Conservation (phyloP, 2,329 filamentous ascomycete genomes). For the Colletotrichum theobromicola region DNA sequence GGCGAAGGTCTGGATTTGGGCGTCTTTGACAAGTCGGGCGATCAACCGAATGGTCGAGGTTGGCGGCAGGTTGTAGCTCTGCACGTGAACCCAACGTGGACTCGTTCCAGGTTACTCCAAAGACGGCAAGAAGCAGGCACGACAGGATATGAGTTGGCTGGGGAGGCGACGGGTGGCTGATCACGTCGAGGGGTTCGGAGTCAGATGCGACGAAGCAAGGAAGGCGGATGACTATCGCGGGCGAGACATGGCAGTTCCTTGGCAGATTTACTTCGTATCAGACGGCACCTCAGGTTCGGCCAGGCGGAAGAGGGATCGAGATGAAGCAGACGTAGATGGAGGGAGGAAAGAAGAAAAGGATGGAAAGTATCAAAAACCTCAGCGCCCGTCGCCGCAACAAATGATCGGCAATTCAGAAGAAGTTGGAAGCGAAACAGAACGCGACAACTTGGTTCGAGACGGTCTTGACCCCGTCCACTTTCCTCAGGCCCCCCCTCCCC, state of each 20-base stretch:
- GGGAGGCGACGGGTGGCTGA: neutral
- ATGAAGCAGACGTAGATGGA: neutral
- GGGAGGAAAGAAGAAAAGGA: neutral
- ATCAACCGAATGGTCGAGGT: neutral
- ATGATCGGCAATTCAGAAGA: neutral
- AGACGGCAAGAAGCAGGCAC: neutral
- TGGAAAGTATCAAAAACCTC: neutral
- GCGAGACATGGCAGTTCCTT: constrained; percentile 16
- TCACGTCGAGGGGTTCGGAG: constrained; percentile 3
- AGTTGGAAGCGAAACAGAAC: neutral
- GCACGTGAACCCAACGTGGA: constrained; percentile 1
- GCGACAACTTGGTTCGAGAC: neutral
- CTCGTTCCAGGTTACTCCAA: neutral
- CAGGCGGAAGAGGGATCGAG: neutral
- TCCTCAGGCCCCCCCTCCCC: neutral
- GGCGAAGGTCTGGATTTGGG: neutral
- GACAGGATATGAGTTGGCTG: neutral
- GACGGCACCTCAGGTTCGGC: neutral
- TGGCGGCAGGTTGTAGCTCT: neutral
- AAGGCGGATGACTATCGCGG: constrained; percentile 18
- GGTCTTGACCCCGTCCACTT: neutral
- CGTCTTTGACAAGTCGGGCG: neutral
- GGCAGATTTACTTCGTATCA: neutral
- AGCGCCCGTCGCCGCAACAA: neutral
- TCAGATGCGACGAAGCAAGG: constrained; percentile 14